Percentiles rank a stretch among this genome's conserved stretches.
These are phyloP conservation scores for Thuja plicata DNA, from an alignment of 83 land plant species.

Conservation along the genomic window DNA sequence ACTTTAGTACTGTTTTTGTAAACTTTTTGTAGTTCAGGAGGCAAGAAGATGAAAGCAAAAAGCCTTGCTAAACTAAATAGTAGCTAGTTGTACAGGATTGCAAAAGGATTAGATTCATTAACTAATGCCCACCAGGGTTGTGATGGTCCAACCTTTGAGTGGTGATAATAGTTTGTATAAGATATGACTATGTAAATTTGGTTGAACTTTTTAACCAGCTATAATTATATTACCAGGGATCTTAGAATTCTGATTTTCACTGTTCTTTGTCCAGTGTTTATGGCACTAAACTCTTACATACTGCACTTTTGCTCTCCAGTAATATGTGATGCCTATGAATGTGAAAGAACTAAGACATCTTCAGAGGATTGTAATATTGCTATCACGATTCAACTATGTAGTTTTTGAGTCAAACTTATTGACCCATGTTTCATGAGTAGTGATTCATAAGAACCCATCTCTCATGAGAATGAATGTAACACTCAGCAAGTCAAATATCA, in stretches of 20 bases:
- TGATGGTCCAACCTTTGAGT: constrained; percentile 2
- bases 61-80: constrained; percentile 9
- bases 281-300: neutral
- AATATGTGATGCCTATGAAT: neutral
- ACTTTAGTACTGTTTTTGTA: constrained; percentile 1
- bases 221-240: neutral
- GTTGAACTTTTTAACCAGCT: constrained; percentile 2
- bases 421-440: too few species aligned
- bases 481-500: too few species aligned
- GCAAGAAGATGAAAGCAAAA: constrained; percentile 7
- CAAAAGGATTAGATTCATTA: neutral
- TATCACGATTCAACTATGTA: too few species aligned
- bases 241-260: neutral
- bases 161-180: constrained; percentile 5
- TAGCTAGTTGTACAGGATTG: constrained; percentile 6
- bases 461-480: too few species aligned
- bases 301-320: neutral
- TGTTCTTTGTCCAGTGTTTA: neutral
- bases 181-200: constrained; percentile 2
- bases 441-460: too few species aligned
- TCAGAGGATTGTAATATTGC: too few species aligned
- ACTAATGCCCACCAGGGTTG: constrained; percentile 15
- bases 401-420: too few species aligned
- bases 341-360: neutral
- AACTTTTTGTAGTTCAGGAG: constrained; percentile 2